Evolutionary conservation across 2,329 filamentous ascomycete genomes (phyloP), one percentile per base, ranked within the genome.

Genomic region (Ceratocystis cacaofunesta): DNA sequence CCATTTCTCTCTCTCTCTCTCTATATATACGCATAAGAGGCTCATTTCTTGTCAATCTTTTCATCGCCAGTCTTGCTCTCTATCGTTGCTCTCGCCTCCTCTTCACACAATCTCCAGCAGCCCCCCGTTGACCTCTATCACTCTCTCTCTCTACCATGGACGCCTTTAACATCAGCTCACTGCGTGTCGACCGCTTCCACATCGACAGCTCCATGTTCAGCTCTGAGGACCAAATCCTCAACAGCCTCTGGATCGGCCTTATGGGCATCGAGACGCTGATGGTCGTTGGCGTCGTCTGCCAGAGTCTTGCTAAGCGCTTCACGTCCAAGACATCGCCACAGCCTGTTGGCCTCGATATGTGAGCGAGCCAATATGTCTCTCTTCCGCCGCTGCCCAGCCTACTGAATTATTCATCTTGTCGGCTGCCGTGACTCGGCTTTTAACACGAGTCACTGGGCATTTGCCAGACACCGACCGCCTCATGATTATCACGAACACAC

Each of bases 171-270:
- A 62, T 62, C 60, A 62, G 41, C 41, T 57, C 48, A 17, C n/a
- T 64, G 30, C 50, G 50, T 22, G 50, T 64, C 32, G 50, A 64
- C 62, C 25, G 46, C n/a, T 64, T 64, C 36, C 57, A 57, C 48
- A 62, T 67, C 46, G 62, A 67, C 41, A 61, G 57, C 57, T 64
- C 66, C n/a, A 67, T 67, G 66, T 71, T 70, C 52, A 72, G 72
- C 64, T 70, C 74, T 67, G 73, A 77, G 66, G 73, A 75, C 66
- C 70, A 72, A 62, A 73, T 79, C 43, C 72, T 80, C 60, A 79
- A 80, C 72, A 72, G 74, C 43, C 70, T 80, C 61, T 80, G 78
- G 77, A 74, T 80, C 61, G 75, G 76, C 50, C 74, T 80, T n/a
- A 70, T 80, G 50, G 74, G 74, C 19, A 69, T 80, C 44, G 77